Conservation (phyloP, 805 yeast genomes). For the Yarrowia divulgata region DNA sequence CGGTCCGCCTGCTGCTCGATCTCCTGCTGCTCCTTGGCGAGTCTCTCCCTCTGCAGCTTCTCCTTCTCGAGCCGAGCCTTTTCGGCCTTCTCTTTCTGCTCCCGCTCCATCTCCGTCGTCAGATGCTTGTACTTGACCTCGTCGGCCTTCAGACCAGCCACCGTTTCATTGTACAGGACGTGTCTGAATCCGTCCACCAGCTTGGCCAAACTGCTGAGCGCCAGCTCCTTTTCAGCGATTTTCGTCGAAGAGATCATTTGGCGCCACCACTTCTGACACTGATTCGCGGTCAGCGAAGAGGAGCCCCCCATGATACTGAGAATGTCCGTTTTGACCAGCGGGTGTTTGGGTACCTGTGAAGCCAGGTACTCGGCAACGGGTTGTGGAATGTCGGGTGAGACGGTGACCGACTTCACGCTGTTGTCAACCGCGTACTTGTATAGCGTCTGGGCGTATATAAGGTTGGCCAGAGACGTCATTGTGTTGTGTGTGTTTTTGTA, state of each 20-base stretch:
- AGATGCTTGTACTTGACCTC: not conserved
- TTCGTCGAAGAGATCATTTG: conserved; percentile 20
- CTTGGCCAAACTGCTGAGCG: conserved; percentile 8
- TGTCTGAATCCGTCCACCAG: conserved; percentile 37
- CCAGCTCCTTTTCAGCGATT: conserved; percentile 20
- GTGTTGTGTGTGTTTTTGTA: not conserved
- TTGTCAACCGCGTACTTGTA: conserved; percentile 37
- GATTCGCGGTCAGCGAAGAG: not conserved
- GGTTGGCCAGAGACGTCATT: conserved; percentile 28
- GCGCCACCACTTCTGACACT: conserved; percentile 27
- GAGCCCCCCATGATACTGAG: conserved; percentile 4
- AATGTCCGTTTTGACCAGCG: not conserved
- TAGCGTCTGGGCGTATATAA: conserved; percentile 29
- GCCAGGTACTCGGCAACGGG: conserved; percentile 29
- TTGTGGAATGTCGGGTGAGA: conserved; percentile 13
- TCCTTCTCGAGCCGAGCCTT: not conserved
- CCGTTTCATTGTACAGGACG: conserved; percentile 3
- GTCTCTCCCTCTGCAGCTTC: not conserved
- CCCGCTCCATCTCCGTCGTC: conserved; percentile 6
- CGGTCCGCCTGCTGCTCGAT: not conserved
- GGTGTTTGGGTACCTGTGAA: conserved; percentile 16
- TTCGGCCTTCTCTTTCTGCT: not conserved
- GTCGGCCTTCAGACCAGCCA: conserved; percentile 12
- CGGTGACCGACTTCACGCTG: conserved; percentile 7
- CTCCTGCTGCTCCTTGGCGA: not conserved